These are phyloP conservation scores for Salix arbutifolia DNA, from an alignment of 345 rosid genomes.

Conservation along the genomic window DNA sequence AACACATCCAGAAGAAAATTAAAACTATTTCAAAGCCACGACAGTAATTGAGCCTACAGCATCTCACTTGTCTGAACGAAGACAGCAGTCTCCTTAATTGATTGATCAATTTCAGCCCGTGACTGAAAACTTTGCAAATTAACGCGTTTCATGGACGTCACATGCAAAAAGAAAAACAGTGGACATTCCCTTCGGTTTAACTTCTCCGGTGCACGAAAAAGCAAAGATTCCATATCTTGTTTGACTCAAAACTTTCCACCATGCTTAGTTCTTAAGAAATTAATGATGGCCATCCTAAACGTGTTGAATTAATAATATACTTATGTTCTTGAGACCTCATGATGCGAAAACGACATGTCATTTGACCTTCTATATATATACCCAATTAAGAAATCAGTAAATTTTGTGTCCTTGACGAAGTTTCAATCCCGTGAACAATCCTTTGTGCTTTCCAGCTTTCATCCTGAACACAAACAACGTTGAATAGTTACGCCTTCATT, in stretches of 20 bases:
- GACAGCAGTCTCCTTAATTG: not conserved
- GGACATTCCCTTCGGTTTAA: not conserved
- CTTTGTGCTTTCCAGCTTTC: not conserved
- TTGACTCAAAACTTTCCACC: conserved; percentile 6
- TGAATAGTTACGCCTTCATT: not conserved
- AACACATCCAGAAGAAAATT: not conserved
- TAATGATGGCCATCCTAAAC: conserved; percentile 5
- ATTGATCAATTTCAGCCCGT: not conserved
- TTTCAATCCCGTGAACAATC: not conserved
- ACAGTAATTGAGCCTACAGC: not conserved
- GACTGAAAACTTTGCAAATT: not conserved
- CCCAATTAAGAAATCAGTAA: not conserved
- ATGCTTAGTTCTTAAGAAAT: conserved; percentile 4
- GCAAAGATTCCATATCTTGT: not conserved
- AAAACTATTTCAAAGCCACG: not conserved
- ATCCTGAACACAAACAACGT: not conserved
- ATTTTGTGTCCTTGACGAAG: not conserved
- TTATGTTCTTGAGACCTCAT: not conserved
- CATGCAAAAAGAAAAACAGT: not conserved
- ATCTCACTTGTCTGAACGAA: not conserved
- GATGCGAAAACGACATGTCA: not conserved
- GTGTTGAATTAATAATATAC: not conserved
- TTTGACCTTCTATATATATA: not conserved
- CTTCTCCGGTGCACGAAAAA: not conserved
- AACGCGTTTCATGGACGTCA: not conserved